phyloP scores from a whole-genome alignment of 495 filamentous ascomycete genomes.

The Trichocladium antarcticum region DNA sequence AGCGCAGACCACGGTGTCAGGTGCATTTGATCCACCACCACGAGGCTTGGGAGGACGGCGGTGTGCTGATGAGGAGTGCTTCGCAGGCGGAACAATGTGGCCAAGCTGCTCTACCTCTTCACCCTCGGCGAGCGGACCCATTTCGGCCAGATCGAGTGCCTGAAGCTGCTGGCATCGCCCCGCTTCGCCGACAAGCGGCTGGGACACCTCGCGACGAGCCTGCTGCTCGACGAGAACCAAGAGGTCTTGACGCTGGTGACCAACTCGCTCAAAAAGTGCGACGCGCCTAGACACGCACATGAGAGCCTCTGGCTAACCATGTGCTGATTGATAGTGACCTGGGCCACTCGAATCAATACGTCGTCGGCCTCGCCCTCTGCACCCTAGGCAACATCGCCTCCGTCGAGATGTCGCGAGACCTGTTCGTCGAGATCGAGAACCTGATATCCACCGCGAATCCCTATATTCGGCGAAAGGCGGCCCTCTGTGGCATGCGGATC shows the following conservation, averaged over 20 bases:
- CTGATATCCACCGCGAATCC: conserved; percentile 87
- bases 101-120: conserved; percentile 95
- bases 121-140: conserved; percentile 97
- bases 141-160: conserved; percentile 98
- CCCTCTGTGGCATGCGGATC: conserved; percentile 99
- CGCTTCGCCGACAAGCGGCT: conserved; percentile 96
- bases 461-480: conserved; percentile 93
- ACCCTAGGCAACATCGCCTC: conserved; percentile 96
- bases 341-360: conserved; percentile 95
- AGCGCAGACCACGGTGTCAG: conserved; percentile 81
- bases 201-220: conserved; percentile 91
- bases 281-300: too few species aligned
- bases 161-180: conserved; percentile 92
- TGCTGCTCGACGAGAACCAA: conserved; percentile 94
- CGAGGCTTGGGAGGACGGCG: neutral
- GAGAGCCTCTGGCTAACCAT: neutral
- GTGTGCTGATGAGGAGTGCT: conserved; percentile 12
- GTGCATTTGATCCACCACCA: conserved; percentile 36
- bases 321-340: conserved; percentile 61
- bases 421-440: conserved; percentile 88
- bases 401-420: conserved; percentile 95
- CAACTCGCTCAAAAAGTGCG: conserved; percentile 91
- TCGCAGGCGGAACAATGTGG: conserved; percentile 90
- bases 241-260: conserved; percentile 95
- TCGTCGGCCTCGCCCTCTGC: conserved; percentile 90